Conservation (phyloP, 2,329 filamentous ascomycete genomes). For the Colletotrichum eleusines region DNA sequence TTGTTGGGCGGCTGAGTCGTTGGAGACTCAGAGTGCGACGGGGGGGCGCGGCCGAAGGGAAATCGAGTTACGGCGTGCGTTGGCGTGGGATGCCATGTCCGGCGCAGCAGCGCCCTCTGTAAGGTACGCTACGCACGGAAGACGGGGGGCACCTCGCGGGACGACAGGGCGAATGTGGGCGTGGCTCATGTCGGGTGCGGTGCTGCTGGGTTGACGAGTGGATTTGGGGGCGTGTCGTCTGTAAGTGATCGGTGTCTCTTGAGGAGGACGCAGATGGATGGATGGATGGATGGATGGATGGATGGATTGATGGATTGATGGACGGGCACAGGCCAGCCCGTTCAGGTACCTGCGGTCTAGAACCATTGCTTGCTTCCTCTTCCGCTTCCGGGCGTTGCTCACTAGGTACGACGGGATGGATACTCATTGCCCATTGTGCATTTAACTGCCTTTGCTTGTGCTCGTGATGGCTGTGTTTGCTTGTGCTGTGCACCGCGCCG, state of each 20-base stretch:
- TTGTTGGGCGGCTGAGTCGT: constrained; percentile 13
- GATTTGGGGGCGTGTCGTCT: constrained; percentile 8
- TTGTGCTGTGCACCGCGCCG: constrained; percentile 22
- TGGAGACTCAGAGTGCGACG: background rate
- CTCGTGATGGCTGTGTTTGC: background rate
- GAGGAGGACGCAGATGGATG: background rate
- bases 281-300: too few relatives aligned
- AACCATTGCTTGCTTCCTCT: constrained; percentile 8
- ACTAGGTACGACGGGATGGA: too few relatives aligned
- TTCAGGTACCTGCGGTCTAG: constrained; percentile 21
- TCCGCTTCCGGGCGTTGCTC: background rate
- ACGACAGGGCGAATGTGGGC: constrained; percentile 21
- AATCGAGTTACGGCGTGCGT: too few relatives aligned
- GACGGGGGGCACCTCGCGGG: background rate
- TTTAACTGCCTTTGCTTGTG: background rate
- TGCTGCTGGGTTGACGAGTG: constrained; percentile 18
- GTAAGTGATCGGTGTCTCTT: constrained; percentile 4
- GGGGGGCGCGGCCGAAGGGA: constrained; percentile 17
- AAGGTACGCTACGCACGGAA: constrained; percentile 7
- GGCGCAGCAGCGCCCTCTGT: background rate
- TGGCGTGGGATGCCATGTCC: constrained; percentile 8
- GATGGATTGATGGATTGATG: too few relatives aligned
- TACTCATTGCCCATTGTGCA: background rate
- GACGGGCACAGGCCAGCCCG: background rate
- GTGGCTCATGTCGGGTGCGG: constrained; percentile 39